These are phyloP conservation scores for Xylariaceae sp. DNA, from an alignment of 2,329 filamentous ascomycete species.

Conservation along the genomic window DNA sequence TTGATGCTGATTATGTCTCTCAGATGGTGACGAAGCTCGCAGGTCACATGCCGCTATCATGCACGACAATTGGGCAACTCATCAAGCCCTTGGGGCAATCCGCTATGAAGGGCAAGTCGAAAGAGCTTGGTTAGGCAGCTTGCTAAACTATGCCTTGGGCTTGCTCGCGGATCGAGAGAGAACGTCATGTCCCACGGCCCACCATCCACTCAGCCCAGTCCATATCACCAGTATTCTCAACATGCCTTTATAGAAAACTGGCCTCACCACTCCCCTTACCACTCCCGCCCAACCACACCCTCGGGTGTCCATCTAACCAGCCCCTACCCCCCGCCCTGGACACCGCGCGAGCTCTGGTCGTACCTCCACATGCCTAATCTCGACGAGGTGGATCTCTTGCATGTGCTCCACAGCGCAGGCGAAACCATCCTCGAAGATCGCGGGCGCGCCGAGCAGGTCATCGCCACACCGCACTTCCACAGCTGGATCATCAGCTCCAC, in stretches of 20 bases:
- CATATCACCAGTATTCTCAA: background rate
- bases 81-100: background rate
- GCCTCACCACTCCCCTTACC: background rate
- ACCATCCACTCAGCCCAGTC: too few relatives aligned
- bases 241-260: background rate
- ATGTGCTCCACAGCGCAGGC: background rate
- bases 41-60: slow-evolving; percentile 2
- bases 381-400: slow-evolving; percentile 9
- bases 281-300: background rate
- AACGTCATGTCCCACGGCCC: background rate
- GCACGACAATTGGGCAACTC: slow-evolving; percentile 13
- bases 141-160: slow-evolving; percentile 2
- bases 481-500: slow-evolving; percentile 4
- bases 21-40: slow-evolving; percentile 1
- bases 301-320: too few relatives aligned
- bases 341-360: slow-evolving; percentile 1
- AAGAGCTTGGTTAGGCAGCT: slow-evolving; percentile 1
- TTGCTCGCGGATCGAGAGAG: slow-evolving; percentile 4
- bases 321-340: background rate
- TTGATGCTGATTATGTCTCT: too few relatives aligned
- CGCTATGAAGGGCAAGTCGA: background rate
- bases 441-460: slow-evolving; percentile 8
- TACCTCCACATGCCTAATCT: slow-evolving; percentile 2
- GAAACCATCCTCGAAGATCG: slow-evolving; percentile 9
- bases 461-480: slow-evolving; percentile 2